Evolutionary conservation across 176 grass and related monocot species (phyloP), one percentile per base, ranked within the genome.

Genomic region (Cenchrus americanus): DNA sequence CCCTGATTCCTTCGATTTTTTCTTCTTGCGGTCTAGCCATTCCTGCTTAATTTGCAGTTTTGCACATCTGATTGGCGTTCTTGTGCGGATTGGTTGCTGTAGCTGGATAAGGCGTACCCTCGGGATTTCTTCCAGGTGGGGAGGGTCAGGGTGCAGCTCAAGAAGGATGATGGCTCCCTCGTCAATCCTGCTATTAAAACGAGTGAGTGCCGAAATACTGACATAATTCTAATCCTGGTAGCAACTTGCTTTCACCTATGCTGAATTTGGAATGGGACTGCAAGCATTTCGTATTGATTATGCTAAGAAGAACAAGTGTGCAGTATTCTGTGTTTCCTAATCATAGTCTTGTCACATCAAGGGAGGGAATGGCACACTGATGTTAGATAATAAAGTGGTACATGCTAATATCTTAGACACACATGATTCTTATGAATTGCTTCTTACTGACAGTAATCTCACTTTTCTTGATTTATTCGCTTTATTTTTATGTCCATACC

Each of bases 61-160:
- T 51, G 11, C 57, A 5, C 14, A 41, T 67, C 24, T 66, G 44
- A 67, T 8, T 19, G 42, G 21, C 10, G 52, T 49, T 79, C 2
- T 67, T 83, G 47, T 44, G 37, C 68, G 27, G 15, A 34, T 14
- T 67, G 27, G 1, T 18, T 85, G 17, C 19, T 75, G 62, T 82
- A 99, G 96, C 15, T 94, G 88, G 96, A 96, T 53, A 96, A 99
- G 87, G 91, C 89, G 51, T 99, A 99, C 26, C 91, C 93, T 21
- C 80, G 96, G 69, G 96, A 99, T 70, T 99, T 99, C 90, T 94
- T 94, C 89, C 93, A 92, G 90, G 84, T 89, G 6, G 96, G 96
- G 76, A 95, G 96, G 77, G 93, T 98, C 21, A 96, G 96, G 81
- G 87, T 92, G 84, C 91, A 94, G 74, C 89, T 99, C 73, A 99